Evolutionary conservation across 495 filamentous ascomycete species (phyloP), one percentile per base, ranked within the genome.

Genomic region (Echria macrotheca): DNA sequence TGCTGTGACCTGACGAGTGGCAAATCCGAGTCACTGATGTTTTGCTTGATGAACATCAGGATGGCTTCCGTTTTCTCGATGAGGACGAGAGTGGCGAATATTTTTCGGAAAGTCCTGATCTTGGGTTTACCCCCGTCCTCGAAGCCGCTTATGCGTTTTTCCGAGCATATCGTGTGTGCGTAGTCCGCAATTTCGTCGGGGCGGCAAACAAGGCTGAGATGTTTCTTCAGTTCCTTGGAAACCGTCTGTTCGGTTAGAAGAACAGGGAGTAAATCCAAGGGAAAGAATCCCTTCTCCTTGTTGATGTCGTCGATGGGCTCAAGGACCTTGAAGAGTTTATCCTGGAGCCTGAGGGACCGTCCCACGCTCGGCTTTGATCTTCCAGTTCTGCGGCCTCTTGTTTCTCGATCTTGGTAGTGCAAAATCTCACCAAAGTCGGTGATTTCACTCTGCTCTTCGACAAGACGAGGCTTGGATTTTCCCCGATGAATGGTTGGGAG

Each of bases 31-130:
- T 63, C 59, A 36, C 25, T 41, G 12, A 61, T 18, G 4, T 35
- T 24, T 5, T 56, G 45, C 15, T 43, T n/a, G 10, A 64, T 36
- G 41, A 64, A 60, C 29, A 50, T 37, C 1, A 19, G 15, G 18
- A 64, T 50, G 4, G 26, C 19, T 2, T 29, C 4, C 3, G 39
- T 15, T 22, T 49, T 38, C 12, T 52, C 55, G n/a, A 58, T 46
- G 1, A 61, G 47, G 1, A 54, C 44, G 7, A 64, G 45, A 22
- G 53, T 61, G 11, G 60, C 60, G 31, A 64, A 61, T 5, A 64
- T 53, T 19, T 49, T 53, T 6, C 39, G 49, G 19, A 45, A 57
- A 4, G 29, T 50, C 11, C 35, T 21, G 26, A 8, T 14, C 10
- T 14, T 46, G 1, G 21, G 11, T 29, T 41, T 48, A 6, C 5